Conservation (phyloP, 2,329 filamentous ascomycete species). For the Trichoderma cornu-damae region DNA sequence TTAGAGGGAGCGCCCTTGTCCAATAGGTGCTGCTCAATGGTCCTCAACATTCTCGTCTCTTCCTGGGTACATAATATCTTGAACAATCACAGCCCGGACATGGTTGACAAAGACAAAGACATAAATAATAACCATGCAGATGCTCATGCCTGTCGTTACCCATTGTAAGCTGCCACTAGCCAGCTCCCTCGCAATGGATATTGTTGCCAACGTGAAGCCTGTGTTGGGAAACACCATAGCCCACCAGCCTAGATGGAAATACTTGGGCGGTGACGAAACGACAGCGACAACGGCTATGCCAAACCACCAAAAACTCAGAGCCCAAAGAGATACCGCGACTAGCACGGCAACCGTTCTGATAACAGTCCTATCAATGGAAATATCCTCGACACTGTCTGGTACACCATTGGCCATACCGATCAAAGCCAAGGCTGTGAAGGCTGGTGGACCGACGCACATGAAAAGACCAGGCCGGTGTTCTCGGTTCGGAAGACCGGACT, state of each 20-base stretch:
- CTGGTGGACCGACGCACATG: conserved; percentile 70
- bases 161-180: conserved; percentile 42
- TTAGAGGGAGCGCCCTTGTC: too few relatives aligned
- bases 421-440: conserved; percentile 65
- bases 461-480: conserved; percentile 66
- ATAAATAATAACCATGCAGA: conserved; percentile 40
- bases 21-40: conserved; percentile 16
- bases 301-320: conserved; percentile 56
- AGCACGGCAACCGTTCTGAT: conserved; percentile 45
- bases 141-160: conserved; percentile 47
- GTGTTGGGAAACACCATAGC: conserved; percentile 59
- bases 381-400: conserved; percentile 42
- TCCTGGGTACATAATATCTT: conserved; percentile 53
- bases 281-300: conserved; percentile 36
- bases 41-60: conserved; percentile 51
- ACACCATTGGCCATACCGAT: conserved; percentile 57
- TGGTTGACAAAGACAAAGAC: conserved; percentile 41
- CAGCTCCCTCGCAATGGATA: conserved; percentile 48
- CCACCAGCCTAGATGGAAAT: conserved; percentile 60
- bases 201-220: conserved; percentile 54
- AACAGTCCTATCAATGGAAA: conserved; percentile 38
- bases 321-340: conserved; percentile 58
- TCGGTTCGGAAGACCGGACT: conserved; percentile 52
- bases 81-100: conserved; percentile 43
- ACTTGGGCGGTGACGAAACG: conserved; percentile 38